Evolutionary conservation across 352 stramenopile species (phyloP).

Genomic region (Phytopythium vexans): DNA sequence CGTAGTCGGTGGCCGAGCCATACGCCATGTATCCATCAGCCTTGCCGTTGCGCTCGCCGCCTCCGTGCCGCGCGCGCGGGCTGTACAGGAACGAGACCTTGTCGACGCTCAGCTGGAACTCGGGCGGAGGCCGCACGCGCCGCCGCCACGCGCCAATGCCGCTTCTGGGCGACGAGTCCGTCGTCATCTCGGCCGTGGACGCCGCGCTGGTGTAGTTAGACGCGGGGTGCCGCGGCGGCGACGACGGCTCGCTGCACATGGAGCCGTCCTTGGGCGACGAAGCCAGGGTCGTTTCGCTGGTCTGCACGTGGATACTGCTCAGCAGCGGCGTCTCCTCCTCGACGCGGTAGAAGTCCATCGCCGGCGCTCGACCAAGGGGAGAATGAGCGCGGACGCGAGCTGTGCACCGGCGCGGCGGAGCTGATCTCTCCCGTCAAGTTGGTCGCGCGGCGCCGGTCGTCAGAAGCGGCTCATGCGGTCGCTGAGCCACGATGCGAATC

Average conservation of each 20-base stretch:
- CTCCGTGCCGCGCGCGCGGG: slow-evolving; percentile 21
- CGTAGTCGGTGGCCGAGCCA: slow-evolving; percentile 15
- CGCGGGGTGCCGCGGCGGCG: slow-evolving; percentile 1
- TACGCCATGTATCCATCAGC: slow-evolving; percentile 44
- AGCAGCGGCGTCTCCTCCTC: slow-evolving; percentile 36
- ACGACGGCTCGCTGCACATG: slow-evolving; percentile 3
- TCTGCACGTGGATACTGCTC: slow-evolving; percentile 6
- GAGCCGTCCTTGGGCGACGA: slow-evolving; percentile 6
- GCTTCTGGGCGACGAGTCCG: background rate
- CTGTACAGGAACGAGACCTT: slow-evolving; percentile 83
- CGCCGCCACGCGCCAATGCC: slow-evolving; percentile 5
- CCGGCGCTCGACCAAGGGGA: background rate
- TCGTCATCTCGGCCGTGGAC: slow-evolving; percentile 4
- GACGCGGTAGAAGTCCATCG: slow-evolving; percentile 11
- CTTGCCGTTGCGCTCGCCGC: slow-evolving; percentile 19
- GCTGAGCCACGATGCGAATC: no score
- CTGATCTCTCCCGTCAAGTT: no score
- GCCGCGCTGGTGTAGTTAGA: slow-evolving; percentile 4
- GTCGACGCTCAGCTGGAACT: slow-evolving; percentile 73
- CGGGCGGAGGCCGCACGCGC: slow-evolving; percentile 35
- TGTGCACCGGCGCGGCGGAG: no score
- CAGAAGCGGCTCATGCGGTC: no score
- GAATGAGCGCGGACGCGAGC: no score
- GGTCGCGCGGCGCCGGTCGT: no score
- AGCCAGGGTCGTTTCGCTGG: background rate